Conservation (phyloP, 495 filamentous ascomycete genomes). For the Xylaria venustula region DNA sequence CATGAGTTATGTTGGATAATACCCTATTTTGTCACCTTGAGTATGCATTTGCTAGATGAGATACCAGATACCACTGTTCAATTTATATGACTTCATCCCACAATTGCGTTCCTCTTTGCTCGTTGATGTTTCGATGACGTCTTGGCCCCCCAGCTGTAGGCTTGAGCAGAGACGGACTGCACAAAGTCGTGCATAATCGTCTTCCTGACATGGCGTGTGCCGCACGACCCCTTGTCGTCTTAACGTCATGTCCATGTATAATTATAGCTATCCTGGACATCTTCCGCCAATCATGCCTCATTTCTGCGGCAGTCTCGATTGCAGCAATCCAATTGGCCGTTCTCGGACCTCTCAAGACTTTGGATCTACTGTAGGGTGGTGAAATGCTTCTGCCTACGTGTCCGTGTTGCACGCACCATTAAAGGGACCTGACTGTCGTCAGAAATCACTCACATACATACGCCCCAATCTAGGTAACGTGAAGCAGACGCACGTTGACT, state of each 20-base stretch:
- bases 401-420: no score
- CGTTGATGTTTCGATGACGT: not conserved
- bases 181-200: conserved; percentile 2
- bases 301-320: not conserved
- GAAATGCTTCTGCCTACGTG: no score
- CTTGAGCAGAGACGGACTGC: conserved; percentile 1
- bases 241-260: not conserved
- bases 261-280: not conserved
- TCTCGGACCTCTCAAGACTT: not conserved
- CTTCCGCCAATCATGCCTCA: not conserved
- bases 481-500: no score
- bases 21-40: not conserved
- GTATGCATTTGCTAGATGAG: not conserved
- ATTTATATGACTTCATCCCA: not conserved
- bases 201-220: not conserved
- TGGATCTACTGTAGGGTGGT: no score
- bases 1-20: conserved; percentile 4
- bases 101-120: not conserved
- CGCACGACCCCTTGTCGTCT: not conserved
- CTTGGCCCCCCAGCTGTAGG: not conserved
- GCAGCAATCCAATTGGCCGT: not conserved
- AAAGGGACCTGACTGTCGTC: no score
- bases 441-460: no score
- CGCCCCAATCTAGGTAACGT: no score
- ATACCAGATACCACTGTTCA: conserved; percentile 1